Evolutionary conservation across 805 yeast species (phyloP).

Genomic region (Wickerhamiella qilinensis): DNA sequence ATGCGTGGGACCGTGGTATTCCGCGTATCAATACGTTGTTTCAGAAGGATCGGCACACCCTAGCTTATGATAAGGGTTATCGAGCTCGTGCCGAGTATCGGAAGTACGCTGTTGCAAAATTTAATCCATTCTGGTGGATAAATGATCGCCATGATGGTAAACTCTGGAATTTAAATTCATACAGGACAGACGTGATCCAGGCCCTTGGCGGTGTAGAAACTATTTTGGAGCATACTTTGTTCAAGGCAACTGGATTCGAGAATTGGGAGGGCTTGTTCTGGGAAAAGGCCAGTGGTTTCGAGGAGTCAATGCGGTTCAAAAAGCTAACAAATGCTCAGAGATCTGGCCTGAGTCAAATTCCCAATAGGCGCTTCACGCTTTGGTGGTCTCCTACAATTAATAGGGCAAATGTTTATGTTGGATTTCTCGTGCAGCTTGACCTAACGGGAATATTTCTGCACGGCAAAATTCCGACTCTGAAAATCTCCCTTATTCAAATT

Average conservation of each 20-base stretch:
- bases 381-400: slow-evolving; percentile 99
- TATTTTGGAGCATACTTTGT: slow-evolving; percentile 82
- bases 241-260: slow-evolving; percentile 93
- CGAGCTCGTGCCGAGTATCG: slow-evolving; percentile 67
- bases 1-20: slow-evolving; percentile 90
- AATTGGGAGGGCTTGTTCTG: slow-evolving; percentile 98
- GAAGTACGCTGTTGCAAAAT: slow-evolving; percentile 52
- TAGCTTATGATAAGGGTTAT: slow-evolving; percentile 91
- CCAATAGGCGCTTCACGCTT: slow-evolving; percentile 87
- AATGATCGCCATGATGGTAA: slow-evolving; percentile 87
- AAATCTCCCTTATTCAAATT: slow-evolving; percentile 86
- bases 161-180: slow-evolving; percentile 83
- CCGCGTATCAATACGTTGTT: slow-evolving; percentile 91
- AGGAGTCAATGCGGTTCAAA: slow-evolving; percentile 86
- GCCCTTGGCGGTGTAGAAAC: slow-evolving; percentile 96
- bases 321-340: slow-evolving; percentile 95
- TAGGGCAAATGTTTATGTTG: slow-evolving; percentile 94
- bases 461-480: slow-evolving; percentile 94
- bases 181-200: slow-evolving; percentile 90
- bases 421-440: slow-evolving; percentile 90
- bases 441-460: slow-evolving; percentile 92
- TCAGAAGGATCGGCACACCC: slow-evolving; percentile 86
- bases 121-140: slow-evolving; percentile 95
- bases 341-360: slow-evolving; percentile 92
- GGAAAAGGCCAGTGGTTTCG: slow-evolving; percentile 97